A percentile compares a stretch with the other conserved stretches of the same genome.
Evolutionary conservation across 2,329 filamentous ascomycete species (phyloP).

Genomic region (Cordyceps militaris): DNA sequence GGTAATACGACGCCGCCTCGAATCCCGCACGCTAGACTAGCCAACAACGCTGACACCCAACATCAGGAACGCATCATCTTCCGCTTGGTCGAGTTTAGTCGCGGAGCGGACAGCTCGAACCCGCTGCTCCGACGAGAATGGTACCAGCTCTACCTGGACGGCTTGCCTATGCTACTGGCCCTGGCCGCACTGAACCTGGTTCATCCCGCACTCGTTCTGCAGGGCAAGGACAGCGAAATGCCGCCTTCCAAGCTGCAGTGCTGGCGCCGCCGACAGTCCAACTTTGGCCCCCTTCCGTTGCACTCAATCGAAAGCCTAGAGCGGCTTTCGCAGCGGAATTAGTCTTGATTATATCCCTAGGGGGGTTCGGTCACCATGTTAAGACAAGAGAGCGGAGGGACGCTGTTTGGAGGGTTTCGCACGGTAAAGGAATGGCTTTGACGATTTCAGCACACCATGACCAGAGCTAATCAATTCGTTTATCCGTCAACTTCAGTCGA

Average conservation of each 20-base stretch:
- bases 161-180: conserved; percentile 34
- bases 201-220: conserved; percentile 25
- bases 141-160: conserved; percentile 39
- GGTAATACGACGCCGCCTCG: conserved; percentile 17
- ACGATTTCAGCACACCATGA: not conserved
- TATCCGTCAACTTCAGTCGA: too few relatives aligned
- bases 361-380: not conserved
- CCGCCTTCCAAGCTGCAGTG: conserved; percentile 5
- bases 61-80: conserved; percentile 40
- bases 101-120: conserved; percentile 25
- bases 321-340: not conserved
- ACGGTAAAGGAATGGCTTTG: too few relatives aligned
- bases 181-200: conserved; percentile 30
- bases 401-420: too few relatives aligned
- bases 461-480: not conserved
- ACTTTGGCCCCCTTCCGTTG: conserved; percentile 2
- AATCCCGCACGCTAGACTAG: too few relatives aligned
- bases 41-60: not conserved
- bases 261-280: not conserved
- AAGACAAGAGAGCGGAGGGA: not conserved
- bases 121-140: conserved; percentile 26
- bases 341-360: not conserved
- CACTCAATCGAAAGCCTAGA: not conserved
- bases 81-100: conserved; percentile 42
- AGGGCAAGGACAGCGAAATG: conserved; percentile 13